Evolutionary conservation across 345 rosid genomes (phyloP).

Genomic region (Aquilaria yunnanensis): DNA sequence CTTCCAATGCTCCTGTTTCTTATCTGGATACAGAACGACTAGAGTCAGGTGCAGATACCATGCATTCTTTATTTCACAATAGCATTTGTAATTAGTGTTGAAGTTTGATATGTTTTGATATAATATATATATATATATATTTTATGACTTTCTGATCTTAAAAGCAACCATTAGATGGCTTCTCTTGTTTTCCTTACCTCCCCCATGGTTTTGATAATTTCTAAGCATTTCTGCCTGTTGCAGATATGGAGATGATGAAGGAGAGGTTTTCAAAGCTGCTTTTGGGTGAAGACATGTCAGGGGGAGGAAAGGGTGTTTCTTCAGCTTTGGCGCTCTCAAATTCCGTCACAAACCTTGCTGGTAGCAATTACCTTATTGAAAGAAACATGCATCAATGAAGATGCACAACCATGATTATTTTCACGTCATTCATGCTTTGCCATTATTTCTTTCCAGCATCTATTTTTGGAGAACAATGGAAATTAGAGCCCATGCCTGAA

Average conservation of each 20-base stretch:
- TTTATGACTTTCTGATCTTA: too few relatives aligned
- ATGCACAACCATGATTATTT: not conserved
- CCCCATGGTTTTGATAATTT: not conserved
- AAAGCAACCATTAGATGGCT: too few relatives aligned
- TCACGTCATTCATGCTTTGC: not conserved
- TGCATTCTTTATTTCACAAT: too few relatives aligned
- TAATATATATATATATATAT: too few relatives aligned
- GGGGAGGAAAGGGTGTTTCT: slow-evolving; percentile 74
- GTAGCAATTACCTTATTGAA: slow-evolving; percentile 17
- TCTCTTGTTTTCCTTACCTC: too few relatives aligned
- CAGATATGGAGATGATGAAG: slow-evolving; percentile 61
- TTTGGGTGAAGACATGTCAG: slow-evolving; percentile 78
- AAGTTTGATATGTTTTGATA: too few relatives aligned
- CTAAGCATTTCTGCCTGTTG: not conserved
- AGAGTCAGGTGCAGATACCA: too few relatives aligned
- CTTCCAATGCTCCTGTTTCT: slow-evolving; percentile 12
- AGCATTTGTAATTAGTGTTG: too few relatives aligned
- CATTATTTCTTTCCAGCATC: slow-evolving; percentile 48
- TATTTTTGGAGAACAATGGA: slow-evolving; percentile 69
- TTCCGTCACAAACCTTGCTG: slow-evolving; percentile 69
- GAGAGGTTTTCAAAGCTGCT: slow-evolving; percentile 64
- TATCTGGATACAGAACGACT: slow-evolving; percentile 3
- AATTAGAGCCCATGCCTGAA: slow-evolving; percentile 70
- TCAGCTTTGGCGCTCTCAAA: slow-evolving; percentile 72
- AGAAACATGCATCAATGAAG: too few relatives aligned